Evolutionary conservation across 306 rosid genomes (phyloP), one percentile per base, ranked within the genome.

Genomic region (Trichosanthes cucumerina): DNA sequence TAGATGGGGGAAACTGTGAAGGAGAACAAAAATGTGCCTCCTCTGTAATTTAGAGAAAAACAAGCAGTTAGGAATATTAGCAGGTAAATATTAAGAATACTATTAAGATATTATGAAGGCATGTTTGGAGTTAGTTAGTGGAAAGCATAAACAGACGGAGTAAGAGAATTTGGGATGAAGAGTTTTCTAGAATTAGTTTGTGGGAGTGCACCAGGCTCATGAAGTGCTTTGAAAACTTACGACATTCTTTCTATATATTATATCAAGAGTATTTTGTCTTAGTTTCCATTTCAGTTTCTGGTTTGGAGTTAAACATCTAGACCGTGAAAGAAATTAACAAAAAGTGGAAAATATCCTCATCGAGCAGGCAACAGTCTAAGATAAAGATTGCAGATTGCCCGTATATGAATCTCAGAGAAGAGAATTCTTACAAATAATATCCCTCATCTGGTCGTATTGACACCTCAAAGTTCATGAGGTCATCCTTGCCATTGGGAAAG

Each of bases 401-500:
- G 43, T 14, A 15, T 26, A 15, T 64, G 49, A 19, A 78, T 26
- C 18, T 44, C 33, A 78, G 39, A 84, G 58, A 36, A 57, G 71
- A 56, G 69, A 53, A 24, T 83, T 81, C 89, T 85, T 88, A 96
- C 97, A 83, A 33, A 77, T 96, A 92, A 84, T 84, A 92, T 83
- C 98, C 98, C 79, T 96, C 99, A 83, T 96, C 99, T 9, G 97
- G 99, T 66, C 88, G 93, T 84, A 96, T 91, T 60, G 97, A 56
- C 83, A 96, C 98, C 82, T 92, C 99, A 7, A 96, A 92, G 88
- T 91, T 91, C 98, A 91, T 96, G 76, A 96, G 89, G 72, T 96
- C 96, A 88, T 96, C 97, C 89, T 91, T 90, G 82, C 99, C 96
- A 83, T 91, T 92, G 69, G 98, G 97, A 86, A 96, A 96, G 76